These are phyloP conservation scores for Cystofilobasidium bisporidii DNA, from an alignment of 768 basidiomycete species.

Conservation along the genomic window DNA sequence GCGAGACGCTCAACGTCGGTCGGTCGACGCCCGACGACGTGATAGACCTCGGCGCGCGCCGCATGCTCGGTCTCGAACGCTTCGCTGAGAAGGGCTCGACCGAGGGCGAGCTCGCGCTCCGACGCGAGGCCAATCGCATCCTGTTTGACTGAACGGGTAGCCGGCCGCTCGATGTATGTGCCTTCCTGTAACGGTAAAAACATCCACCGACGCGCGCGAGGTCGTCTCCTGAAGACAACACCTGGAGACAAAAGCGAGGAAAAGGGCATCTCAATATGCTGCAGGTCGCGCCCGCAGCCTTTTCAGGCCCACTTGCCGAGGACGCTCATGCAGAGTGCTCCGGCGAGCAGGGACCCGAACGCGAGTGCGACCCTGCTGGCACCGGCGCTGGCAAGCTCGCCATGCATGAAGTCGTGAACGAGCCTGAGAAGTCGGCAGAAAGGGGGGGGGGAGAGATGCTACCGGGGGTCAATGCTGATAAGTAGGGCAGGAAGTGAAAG, in stretches of 20 bases:
- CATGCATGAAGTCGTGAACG: conserved; percentile 32
- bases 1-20: conserved; percentile 24
- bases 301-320: conserved; percentile 2
- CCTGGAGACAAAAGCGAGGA: no score
- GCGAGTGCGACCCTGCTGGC: conserved; percentile 6
- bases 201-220: no score
- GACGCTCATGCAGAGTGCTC: background rate
- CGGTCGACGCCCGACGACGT: background rate
- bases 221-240: no score
- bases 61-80: conserved; percentile 12
- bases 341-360: background rate
- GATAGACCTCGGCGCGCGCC: background rate
- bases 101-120: conserved; percentile 8
- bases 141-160: background rate
- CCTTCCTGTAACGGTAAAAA: no score
- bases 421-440: background rate
- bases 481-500: background rate
- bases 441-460: background rate
- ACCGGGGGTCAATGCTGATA: background rate
- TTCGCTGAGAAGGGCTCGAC: background rate
- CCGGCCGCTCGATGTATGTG: no score
- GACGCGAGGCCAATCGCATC: background rate
- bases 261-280: no score
- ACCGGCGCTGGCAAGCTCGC: conserved; percentile 16
- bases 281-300: no score